Evolutionary conservation across 2,329 filamentous ascomycete genomes (phyloP).

Genomic region (Colletotrichum spaethianum): DNA sequence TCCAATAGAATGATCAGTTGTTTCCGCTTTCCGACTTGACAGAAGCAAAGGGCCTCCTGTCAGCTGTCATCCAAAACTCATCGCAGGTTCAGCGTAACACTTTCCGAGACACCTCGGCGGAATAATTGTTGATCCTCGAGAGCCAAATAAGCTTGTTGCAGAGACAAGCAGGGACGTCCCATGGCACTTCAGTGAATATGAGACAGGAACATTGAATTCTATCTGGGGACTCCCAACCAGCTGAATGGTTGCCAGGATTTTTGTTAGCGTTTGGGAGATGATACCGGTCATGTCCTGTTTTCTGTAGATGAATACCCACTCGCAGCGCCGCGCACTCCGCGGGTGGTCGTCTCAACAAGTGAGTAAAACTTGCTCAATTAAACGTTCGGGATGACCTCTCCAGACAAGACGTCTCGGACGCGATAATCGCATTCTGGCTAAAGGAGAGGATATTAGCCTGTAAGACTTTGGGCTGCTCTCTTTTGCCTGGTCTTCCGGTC

Average conservation of each 20-base stretch:
- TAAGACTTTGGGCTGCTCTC: background rate
- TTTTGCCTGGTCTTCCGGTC: background rate
- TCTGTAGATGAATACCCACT: constrained; percentile 23
- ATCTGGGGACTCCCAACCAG: background rate
- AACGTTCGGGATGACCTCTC: background rate
- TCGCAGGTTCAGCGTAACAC: constrained; percentile 14
- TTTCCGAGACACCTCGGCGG: constrained; percentile 24
- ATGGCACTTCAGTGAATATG: background rate
- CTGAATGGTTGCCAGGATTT: background rate
- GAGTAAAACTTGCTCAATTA: constrained; percentile 34
- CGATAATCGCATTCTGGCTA: background rate
- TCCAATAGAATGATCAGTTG: background rate
- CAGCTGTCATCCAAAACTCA: constrained; percentile 34
- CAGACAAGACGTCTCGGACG: background rate
- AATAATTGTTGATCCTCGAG: background rate
- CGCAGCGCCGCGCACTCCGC: background rate
- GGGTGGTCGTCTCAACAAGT: constrained; percentile 3
- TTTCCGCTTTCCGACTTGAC: constrained; percentile 6
- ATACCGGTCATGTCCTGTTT: constrained; percentile 28
- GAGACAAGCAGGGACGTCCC: background rate
- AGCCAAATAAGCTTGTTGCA: constrained; percentile 31
- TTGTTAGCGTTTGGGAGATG: background rate
- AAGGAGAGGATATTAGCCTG: background rate
- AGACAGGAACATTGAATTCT: constrained; percentile 4
- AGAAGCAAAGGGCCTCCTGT: constrained; percentile 26